A percentile compares a stretch with the other conserved stretches of the same genome.
Evolutionary conservation across 306 rosid genomes (phyloP).

Genomic region (Comarum palustre): DNA sequence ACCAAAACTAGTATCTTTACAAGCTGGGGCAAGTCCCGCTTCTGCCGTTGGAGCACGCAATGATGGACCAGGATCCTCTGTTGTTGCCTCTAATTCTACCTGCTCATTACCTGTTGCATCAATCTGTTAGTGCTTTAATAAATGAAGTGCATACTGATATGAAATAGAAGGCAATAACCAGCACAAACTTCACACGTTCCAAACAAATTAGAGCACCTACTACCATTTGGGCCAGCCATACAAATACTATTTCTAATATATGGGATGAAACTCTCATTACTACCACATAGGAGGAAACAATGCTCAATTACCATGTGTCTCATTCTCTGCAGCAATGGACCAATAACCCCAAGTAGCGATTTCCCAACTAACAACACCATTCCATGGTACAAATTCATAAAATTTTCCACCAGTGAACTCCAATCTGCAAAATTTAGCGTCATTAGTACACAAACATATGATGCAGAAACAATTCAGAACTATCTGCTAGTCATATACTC

Average conservation of each 20-base stretch:
- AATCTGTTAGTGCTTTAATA: neutral
- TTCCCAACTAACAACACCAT: constrained; percentile 77
- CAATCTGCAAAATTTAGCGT: constrained; percentile 58
- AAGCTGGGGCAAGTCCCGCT: constrained; percentile 74
- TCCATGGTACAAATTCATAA: constrained; percentile 95
- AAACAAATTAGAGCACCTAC: neutral
- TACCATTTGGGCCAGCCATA: neutral
- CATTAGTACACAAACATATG: constrained; percentile 17
- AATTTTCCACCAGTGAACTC: constrained; percentile 76
- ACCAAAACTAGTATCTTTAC: constrained; percentile 81
- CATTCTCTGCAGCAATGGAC: constrained; percentile 70
- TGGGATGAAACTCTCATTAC: neutral
- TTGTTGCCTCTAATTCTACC: constrained; percentile 77
- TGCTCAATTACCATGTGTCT: constrained; percentile 48
- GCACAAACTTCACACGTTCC: neutral
- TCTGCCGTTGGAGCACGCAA: constrained; percentile 86
- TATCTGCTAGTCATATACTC: neutral
- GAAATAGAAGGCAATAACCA: neutral
- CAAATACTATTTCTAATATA: neutral
- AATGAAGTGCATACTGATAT: neutral
- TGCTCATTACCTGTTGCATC: constrained; percentile 31
- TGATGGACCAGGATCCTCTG: constrained; percentile 71
- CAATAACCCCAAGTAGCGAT: constrained; percentile 82
- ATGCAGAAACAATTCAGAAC: constrained; percentile 8
- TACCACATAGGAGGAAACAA: neutral